phyloP scores from a whole-genome alignment of 371 early-diverging fungal genomes.

The Batkoa obscura region DNA sequence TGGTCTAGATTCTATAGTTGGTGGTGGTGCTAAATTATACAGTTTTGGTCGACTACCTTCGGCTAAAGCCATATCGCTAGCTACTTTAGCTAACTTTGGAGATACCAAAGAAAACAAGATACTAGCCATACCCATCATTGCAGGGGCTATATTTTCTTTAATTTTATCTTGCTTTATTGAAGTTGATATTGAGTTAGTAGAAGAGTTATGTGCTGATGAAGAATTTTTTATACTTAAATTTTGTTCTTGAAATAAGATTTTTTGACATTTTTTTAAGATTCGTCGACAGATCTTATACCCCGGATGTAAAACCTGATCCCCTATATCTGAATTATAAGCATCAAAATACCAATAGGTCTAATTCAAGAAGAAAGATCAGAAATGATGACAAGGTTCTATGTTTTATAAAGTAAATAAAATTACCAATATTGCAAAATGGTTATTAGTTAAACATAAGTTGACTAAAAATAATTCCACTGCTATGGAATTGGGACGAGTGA shows the following conservation, averaged over 20 bases:
- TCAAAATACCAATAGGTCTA: slow-evolving; percentile 82
- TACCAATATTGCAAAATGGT: slow-evolving; percentile 79
- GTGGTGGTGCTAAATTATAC: slow-evolving; percentile 2
- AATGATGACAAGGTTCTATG: too few species aligned
- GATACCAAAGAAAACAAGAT: slow-evolving; percentile 49
- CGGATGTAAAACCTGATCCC: slow-evolving; percentile 32
- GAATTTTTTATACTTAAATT: too few species aligned
- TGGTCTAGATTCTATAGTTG: neutral
- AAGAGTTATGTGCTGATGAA: too few species aligned
- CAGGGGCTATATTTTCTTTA: slow-evolving; percentile 52
- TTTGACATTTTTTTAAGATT: slow-evolving; percentile 61
- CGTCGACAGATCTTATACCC: slow-evolving; percentile 59
- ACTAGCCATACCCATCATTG: slow-evolving; percentile 74
- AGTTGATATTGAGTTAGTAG: too few species aligned
- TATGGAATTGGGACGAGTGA: slow-evolving; percentile 54
- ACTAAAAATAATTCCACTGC: slow-evolving; percentile 74
- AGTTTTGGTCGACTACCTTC: slow-evolving; percentile 37
- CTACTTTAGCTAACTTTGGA: slow-evolving; percentile 39
- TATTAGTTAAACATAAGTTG: slow-evolving; percentile 50
- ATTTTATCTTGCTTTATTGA: too few species aligned
- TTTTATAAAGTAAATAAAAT: neutral
- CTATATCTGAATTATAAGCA: slow-evolving; percentile 59
- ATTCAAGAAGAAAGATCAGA: too few species aligned
- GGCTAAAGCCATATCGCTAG: slow-evolving; percentile 52
- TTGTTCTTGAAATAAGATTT: slow-evolving; percentile 51